These are phyloP conservation scores for Fraxinus albicans DNA, from an alignment of 305 asterid species.

Conservation along the genomic window DNA sequence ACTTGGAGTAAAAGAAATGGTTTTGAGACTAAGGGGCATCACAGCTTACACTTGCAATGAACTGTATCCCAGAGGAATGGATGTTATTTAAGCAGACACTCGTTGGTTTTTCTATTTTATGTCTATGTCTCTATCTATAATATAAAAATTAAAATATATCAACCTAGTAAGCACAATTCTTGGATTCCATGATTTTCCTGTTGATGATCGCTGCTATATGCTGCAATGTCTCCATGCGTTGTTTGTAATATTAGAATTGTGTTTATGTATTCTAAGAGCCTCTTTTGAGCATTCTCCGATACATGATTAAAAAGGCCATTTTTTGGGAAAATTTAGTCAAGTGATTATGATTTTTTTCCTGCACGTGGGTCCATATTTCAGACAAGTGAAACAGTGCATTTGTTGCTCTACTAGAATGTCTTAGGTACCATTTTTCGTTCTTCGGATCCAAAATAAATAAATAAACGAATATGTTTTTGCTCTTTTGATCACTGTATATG, in stretches of 20 bases:
- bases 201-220: background rate
- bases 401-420: background rate
- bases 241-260: background rate
- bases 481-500: background rate
- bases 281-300: background rate
- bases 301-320: background rate
- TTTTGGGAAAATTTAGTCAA: background rate
- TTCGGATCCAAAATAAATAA: background rate
- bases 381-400: background rate
- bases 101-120: background rate
- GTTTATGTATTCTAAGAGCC: background rate
- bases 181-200: background rate
- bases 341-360: background rate
- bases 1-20: background rate
- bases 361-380: background rate
- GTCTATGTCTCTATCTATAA: background rate
- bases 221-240: background rate
- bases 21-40: background rate
- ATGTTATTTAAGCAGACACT: background rate
- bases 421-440: background rate
- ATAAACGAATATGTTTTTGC: background rate
- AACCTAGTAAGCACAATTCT: background rate
- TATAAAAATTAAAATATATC: background rate
- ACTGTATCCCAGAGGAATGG: background rate
- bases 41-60: background rate